Evolutionary conservation across 495 filamentous ascomycete species (phyloP).

Genomic region (Xylaria flabelliformis): DNA sequence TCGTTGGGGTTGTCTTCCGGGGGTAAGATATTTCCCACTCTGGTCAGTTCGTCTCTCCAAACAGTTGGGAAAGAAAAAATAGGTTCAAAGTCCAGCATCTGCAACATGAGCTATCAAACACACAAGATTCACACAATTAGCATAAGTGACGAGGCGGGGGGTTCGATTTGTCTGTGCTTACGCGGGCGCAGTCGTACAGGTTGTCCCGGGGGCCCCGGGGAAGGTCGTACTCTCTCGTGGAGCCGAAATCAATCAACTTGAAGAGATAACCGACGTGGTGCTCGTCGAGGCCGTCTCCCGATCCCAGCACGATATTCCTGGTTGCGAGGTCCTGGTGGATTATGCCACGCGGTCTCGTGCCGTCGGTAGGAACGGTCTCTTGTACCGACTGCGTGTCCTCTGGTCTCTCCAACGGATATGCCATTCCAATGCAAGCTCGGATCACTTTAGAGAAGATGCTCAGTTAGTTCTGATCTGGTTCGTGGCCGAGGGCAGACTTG

Average conservation of each 20-base stretch:
- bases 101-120: background rate
- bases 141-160: background rate
- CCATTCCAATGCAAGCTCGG: slow-evolving; percentile 14
- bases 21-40: background rate
- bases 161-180: background rate
- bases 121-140: background rate
- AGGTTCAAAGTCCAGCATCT: background rate
- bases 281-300: background rate
- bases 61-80: background rate
- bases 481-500: background rate
- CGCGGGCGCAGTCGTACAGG: background rate
- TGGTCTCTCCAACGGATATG: background rate
- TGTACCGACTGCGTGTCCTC: background rate
- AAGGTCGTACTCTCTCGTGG: background rate
- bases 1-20: background rate
- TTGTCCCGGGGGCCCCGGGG: background rate
- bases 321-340: background rate
- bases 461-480: background rate
- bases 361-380: slow-evolving; percentile 3
- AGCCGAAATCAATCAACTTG: slow-evolving; percentile 24
- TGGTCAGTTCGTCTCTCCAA: background rate
- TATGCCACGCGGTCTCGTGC: background rate
- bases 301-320: slow-evolving; percentile 11
- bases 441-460: background rate
- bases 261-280: background rate